phyloP scores from a whole-genome alignment of 768 basidiomycete genomes.

The Russula sp. region DNA sequence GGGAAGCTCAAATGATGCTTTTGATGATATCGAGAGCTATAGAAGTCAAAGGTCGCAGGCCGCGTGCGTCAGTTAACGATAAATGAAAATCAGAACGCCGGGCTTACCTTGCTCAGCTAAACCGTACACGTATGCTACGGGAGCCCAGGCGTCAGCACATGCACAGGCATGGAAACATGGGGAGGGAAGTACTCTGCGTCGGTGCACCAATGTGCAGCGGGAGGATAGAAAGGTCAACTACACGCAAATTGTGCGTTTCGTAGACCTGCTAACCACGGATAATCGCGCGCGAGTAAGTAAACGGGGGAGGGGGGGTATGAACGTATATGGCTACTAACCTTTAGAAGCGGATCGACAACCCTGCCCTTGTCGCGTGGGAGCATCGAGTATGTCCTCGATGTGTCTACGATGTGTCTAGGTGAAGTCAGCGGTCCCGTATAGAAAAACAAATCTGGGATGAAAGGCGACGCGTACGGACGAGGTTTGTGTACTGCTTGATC shows the following conservation, averaged over 20 bases:
- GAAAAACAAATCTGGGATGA: conserved; percentile 21
- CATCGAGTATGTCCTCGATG: conserved; percentile 47
- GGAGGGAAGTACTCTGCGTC: conserved; percentile 34
- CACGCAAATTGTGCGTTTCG: conserved; percentile 50
- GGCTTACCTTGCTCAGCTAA: conserved; percentile 42
- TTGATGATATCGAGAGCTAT: too few species aligned
- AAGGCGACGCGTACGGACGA: conserved; percentile 17
- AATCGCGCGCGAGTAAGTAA: neutral
- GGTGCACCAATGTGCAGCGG: conserved; percentile 48
- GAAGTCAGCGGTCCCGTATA: neutral
- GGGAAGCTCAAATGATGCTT: too few species aligned
- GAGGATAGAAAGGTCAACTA: conserved; percentile 49
- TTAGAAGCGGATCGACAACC: conserved; percentile 45
- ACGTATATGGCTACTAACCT: conserved; percentile 28
- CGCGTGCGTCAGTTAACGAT: neutral
- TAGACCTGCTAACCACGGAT: conserved; percentile 20
- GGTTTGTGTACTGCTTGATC: conserved; percentile 3
- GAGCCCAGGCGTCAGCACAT: neutral
- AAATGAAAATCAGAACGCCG: neutral
- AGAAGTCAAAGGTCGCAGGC: too few species aligned
- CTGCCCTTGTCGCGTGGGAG: conserved; percentile 45
- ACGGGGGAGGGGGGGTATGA: accelerated
- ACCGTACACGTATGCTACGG: conserved; percentile 34
- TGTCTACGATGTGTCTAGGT: conserved; percentile 44
- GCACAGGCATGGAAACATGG: too few species aligned